Conservation (phyloP, 2,329 filamentous ascomycete genomes). For the Calonectria pseudoturangicola region DNA sequence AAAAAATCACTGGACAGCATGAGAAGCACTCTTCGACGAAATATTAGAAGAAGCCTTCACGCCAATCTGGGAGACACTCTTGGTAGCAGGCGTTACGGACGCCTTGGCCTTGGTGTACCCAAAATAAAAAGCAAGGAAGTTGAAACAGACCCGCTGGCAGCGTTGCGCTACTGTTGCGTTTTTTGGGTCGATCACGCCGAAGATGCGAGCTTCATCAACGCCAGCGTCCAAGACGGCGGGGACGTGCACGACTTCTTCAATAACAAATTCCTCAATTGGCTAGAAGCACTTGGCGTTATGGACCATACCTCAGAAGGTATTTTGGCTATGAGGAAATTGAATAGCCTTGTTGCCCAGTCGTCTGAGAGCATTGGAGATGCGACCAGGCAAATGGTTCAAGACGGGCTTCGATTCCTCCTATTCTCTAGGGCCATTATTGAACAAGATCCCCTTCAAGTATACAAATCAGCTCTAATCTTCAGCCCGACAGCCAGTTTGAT, state of each 20-base stretch:
- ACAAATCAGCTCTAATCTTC: conserved; percentile 27
- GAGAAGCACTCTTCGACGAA: conserved; percentile 53
- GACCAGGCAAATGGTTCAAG: not conserved
- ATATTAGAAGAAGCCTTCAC: conserved; percentile 42
- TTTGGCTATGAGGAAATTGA: not conserved
- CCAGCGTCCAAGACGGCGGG: conserved; percentile 19
- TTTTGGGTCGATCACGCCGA: conserved; percentile 39
- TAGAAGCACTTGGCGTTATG: conserved; percentile 31
- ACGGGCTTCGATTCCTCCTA: conserved; percentile 20
- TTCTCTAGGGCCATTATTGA: conserved; percentile 27
- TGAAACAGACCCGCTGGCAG: not conserved
- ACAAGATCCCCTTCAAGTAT: conserved; percentile 32
- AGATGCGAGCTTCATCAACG: not conserved
- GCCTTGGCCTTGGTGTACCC: too few relatives aligned
- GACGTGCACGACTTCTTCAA: conserved; percentile 22
- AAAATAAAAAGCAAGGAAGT: not conserved
- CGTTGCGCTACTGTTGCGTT: conserved; percentile 18
- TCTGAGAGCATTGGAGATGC: not conserved
- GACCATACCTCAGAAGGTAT: not conserved
- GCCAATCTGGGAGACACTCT: too few relatives aligned
- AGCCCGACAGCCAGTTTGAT: conserved; percentile 19
- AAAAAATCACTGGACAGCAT: conserved; percentile 59
- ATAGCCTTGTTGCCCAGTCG: not conserved
- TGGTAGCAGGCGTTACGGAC: conserved; percentile 53
- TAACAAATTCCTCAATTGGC: conserved; percentile 23